A percentile compares a stretch with the other conserved stretches of the same genome.
phyloP scores from a whole-genome alignment of 257 asterid species.

The Solanum raphanifolium region DNA sequence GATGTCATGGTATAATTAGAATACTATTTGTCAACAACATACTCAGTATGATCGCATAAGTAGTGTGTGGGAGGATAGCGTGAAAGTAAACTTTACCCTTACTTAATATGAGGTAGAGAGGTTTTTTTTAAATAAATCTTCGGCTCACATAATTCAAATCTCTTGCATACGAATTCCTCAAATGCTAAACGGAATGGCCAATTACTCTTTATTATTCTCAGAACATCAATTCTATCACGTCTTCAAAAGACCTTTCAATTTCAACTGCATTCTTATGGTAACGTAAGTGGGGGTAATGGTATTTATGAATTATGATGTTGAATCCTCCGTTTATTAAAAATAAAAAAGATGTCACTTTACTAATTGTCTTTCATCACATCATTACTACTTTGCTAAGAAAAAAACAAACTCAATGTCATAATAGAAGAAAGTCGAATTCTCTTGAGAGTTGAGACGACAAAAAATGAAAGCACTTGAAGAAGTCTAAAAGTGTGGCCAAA shows the following conservation, averaged over 20 bases:
- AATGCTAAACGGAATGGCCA: background rate
- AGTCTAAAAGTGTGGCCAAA: background rate
- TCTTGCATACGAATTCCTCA: background rate
- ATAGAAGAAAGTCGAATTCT: background rate
- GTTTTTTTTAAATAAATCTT: background rate
- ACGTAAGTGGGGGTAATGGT: background rate
- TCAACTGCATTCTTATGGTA: background rate
- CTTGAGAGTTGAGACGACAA: background rate
- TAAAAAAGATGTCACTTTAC: background rate
- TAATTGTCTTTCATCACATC: background rate
- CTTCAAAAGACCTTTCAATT: background rate
- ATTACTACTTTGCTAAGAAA: background rate
- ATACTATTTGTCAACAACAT: background rate
- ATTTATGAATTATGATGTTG: background rate
- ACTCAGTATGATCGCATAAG: background rate
- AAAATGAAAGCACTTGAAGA: background rate
- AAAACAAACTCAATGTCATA: background rate
- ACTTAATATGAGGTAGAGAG: background rate
- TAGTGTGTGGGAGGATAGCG: background rate
- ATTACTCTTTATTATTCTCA: background rate
- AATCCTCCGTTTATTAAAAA: no score
- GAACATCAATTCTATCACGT: background rate
- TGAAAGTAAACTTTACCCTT: rapidly evolving
- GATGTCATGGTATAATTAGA: background rate
- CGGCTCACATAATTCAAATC: background rate